These are phyloP conservation scores for Phytophthora pisi DNA, from an alignment of 352 stramenopile species.

Conservation along the genomic window DNA sequence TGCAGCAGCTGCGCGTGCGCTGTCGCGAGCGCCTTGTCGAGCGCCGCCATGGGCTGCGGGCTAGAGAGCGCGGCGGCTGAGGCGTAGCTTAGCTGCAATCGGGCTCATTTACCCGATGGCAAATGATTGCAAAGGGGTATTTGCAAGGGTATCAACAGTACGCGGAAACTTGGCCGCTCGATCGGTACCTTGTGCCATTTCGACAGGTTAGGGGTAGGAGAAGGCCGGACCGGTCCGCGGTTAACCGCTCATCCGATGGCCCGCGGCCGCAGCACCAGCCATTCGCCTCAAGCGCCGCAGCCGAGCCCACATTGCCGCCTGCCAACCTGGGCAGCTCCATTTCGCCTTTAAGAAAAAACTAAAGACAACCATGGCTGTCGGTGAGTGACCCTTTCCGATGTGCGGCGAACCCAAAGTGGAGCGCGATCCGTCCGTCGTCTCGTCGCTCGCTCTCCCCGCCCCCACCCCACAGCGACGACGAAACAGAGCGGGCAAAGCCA, in stretches of 20 bases:
- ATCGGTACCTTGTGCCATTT: conserved; percentile 14
- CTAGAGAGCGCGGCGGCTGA: background rate
- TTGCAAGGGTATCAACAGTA: background rate
- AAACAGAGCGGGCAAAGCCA: conserved; percentile 28
- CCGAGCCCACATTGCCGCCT: conserved; percentile 15
- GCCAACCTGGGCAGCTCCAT: conserved; percentile 49
- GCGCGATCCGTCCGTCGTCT: conserved; percentile 17
- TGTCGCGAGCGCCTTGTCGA: conserved; percentile 28
- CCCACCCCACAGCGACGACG: conserved; percentile 6
- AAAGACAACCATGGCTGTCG: conserved; percentile 88
- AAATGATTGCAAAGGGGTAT: conserved; percentile 1
- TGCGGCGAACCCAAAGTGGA: conserved; percentile 10
- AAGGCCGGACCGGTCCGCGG: conserved; percentile 24
- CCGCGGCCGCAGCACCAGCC: conserved; percentile 57
- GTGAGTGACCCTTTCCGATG: conserved; percentile 46
- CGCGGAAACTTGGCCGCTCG: background rate
- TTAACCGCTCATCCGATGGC: conserved; percentile 34
- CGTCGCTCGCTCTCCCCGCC: conserved; percentile 5
- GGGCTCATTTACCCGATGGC: background rate
- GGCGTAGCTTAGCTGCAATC: background rate
- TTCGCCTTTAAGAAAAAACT: conserved; percentile 92
- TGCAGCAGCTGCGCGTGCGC: conserved; percentile 29
- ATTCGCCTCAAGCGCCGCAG: conserved; percentile 42
- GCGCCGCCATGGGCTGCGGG: conserved; percentile 17
- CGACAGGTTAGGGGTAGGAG: conserved; percentile 26